Evolutionary conservation across 179 eudicot genomes (phyloP).

Genomic region (Actinidia chinensis): DNA sequence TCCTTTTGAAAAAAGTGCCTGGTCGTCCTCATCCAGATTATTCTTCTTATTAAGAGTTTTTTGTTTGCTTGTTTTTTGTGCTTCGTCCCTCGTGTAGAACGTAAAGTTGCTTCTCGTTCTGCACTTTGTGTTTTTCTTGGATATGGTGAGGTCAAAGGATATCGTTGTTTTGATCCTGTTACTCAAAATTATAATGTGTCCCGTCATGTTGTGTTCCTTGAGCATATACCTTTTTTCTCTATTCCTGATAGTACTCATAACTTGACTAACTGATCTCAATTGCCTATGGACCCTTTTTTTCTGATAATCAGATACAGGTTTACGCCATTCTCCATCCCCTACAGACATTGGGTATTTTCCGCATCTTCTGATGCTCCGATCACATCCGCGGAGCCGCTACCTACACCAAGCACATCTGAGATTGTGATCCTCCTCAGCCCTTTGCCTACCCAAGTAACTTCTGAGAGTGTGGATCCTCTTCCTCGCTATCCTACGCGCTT

Average conservation of each 20-base stretch:
- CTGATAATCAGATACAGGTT: background rate
- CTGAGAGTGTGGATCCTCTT: background rate
- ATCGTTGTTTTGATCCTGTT: slow-evolving; percentile 2
- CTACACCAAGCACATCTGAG: background rate
- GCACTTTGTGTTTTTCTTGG: slow-evolving; percentile 1
- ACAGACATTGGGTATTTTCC: too few species aligned
- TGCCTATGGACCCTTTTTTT: slow-evolving; percentile 1
- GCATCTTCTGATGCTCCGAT: too few species aligned
- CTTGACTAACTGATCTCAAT: background rate
- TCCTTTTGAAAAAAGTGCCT: background rate
- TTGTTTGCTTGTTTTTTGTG: slow-evolving; percentile 4
- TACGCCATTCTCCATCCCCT: background rate
- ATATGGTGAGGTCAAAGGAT: background rate
- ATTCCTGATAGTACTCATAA: background rate
- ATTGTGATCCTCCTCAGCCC: background rate
- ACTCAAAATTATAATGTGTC: background rate
- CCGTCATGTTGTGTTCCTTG: background rate
- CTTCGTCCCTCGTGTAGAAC: slow-evolving; percentile 5
- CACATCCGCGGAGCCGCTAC: background rate
- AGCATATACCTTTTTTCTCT: background rate
- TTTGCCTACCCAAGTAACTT: background rate
- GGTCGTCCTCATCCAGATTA: background rate
- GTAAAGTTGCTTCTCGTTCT: background rate
- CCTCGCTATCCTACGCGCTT: background rate
- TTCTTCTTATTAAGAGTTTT: too few species aligned